Conservation (phyloP, 2,329 filamentous ascomycete species). For the Trichophaea hybrida region DNA sequence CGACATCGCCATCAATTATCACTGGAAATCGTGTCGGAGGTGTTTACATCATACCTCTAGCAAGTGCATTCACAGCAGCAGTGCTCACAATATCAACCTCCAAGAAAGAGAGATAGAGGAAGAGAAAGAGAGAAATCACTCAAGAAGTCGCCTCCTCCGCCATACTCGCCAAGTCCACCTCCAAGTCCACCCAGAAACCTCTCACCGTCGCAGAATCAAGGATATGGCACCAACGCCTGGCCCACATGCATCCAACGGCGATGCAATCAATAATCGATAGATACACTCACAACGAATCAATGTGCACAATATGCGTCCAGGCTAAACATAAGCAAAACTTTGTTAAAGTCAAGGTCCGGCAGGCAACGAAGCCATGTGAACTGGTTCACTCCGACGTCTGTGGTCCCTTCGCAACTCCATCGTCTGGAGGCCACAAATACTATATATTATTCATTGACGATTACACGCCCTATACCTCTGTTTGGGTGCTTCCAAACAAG, state of each 20-base stretch:
- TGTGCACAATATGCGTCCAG: background rate
- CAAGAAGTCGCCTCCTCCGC: no score
- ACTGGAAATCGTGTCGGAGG: no score
- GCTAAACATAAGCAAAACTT: slow-evolving; percentile 1
- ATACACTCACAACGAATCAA: background rate
- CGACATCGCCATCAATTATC: no score
- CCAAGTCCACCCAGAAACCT: no score
- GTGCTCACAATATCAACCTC: no score
- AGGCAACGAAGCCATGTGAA: background rate
- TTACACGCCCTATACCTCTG: background rate
- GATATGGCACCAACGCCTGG: no score
- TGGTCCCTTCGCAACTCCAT: slow-evolving; percentile 1
- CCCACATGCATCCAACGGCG: background rate
- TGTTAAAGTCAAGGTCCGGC: background rate
- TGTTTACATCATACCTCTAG: no score
- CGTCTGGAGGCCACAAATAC: background rate
- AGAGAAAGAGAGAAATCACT: no score
- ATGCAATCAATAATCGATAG: background rate
- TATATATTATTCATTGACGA: slow-evolving; percentile 14
- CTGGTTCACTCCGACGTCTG: slow-evolving; percentile 7
- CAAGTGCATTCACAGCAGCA: no score
- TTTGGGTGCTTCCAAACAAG: slow-evolving; percentile 4
- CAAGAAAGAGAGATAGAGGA: no score
- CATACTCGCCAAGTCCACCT: no score
- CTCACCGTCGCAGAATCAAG: no score